Percentiles rank a stretch among this genome's conserved stretches.
Conservation (phyloP, 257 asterid species). For the Plantago elongata region DNA sequence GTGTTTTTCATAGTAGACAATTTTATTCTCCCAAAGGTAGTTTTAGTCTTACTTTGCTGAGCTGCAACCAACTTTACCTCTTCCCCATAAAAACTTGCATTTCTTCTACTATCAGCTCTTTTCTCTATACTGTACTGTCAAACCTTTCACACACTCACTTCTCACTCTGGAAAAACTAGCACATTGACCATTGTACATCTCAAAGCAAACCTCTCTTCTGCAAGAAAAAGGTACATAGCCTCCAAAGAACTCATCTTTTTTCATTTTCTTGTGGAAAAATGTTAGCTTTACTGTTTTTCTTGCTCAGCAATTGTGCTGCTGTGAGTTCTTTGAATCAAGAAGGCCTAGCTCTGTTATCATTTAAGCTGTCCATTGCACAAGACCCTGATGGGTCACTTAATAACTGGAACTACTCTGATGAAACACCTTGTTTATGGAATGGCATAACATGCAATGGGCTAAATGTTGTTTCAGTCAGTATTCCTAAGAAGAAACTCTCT, state of each 20-base stretch:
- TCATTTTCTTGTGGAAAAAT: conserved; percentile 36
- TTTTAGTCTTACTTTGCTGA: conserved; percentile 23
- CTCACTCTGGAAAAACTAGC: conserved; percentile 15
- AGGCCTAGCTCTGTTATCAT: conserved; percentile 60
- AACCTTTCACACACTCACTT: conserved; percentile 17
- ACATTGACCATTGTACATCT: conserved; percentile 7
- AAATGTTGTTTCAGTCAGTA: conserved; percentile 56
- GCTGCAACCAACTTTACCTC: conserved; percentile 58
- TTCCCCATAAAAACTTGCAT: conserved; percentile 39
- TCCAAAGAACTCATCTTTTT: conserved; percentile 18
- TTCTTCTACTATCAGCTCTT: conserved; percentile 17
- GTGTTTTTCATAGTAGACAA: conserved; percentile 20
- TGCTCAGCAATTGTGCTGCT: conserved; percentile 25
- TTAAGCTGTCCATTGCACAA: conserved; percentile 48
- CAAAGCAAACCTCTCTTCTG: conserved; percentile 22
- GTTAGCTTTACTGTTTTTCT: conserved; percentile 26
- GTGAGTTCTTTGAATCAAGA: conserved; percentile 64
- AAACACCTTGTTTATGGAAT: conserved; percentile 90
- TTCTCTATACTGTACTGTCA: conserved; percentile 38
- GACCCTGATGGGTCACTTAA: conserved; percentile 71
- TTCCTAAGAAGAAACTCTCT: conserved; percentile 62
- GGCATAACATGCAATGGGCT: conserved; percentile 75
- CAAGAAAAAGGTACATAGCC: conserved; percentile 37
- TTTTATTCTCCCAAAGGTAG: conserved; percentile 42
- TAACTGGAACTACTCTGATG: conserved; percentile 69